These are phyloP conservation scores for Xylariaceae sp. DNA, from an alignment of 2,329 filamentous ascomycete species.

Conservation along the genomic window DNA sequence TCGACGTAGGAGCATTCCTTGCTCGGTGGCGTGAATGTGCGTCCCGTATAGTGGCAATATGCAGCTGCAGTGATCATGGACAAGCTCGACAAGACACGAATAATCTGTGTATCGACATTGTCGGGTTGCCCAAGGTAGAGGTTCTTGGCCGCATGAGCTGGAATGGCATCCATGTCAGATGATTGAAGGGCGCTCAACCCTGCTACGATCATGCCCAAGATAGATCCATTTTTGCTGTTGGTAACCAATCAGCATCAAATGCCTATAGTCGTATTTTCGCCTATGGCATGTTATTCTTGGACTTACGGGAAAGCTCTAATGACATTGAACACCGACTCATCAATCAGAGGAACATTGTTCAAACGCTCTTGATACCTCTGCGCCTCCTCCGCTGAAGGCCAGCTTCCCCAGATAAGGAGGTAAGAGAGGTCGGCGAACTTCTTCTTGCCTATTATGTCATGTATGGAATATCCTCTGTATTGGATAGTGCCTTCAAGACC, in stretches of 20 bases:
- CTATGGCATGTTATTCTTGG: background rate
- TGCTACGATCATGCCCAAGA: conserved; percentile 20
- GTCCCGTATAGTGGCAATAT: conserved; percentile 19
- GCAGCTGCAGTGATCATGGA: conserved; percentile 21
- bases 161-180: conserved; percentile 15
- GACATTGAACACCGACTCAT: conserved; percentile 13
- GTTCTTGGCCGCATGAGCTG: conserved; percentile 16
- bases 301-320: conserved; percentile 18
- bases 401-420: conserved; percentile 18
- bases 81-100: conserved; percentile 16
- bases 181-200: conserved; percentile 18
- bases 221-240: conserved; percentile 19
- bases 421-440: conserved; percentile 16
- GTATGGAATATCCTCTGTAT: conserved; percentile 16
- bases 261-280: background rate
- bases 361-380: conserved; percentile 12
- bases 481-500: conserved; percentile 15
- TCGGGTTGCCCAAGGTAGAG: conserved; percentile 17
- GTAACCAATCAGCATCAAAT: background rate
- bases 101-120: conserved; percentile 18
- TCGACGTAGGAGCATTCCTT: conserved; percentile 18
- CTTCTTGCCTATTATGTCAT: conserved; percentile 18
- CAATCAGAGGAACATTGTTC: conserved; percentile 15
- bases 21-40: conserved; percentile 16
- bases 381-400: conserved; percentile 13